Conservation (phyloP, 192 early-diverging fungal genomes). For the Coemansia aciculifera region DNA sequence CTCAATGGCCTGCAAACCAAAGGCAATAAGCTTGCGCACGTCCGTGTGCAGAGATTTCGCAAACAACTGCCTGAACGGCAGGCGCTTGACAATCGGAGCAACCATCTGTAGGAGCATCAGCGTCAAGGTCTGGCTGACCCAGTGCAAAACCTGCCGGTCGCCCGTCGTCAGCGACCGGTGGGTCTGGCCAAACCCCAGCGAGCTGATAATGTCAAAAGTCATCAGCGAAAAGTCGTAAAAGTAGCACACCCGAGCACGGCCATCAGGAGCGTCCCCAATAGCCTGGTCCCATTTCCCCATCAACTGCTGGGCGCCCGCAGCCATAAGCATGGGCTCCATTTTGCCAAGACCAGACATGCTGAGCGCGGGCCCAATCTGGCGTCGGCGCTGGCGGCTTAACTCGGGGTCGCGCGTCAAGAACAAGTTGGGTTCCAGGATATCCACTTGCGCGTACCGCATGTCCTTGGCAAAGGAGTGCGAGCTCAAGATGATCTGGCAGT, state of each 20-base stretch:
- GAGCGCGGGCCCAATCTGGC: constrained; percentile 41
- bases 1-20: constrained; percentile 27
- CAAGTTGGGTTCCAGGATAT: constrained; percentile 37
- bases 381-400: constrained; percentile 26
- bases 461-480: constrained; percentile 48
- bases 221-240: constrained; percentile 34
- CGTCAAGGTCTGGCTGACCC: constrained; percentile 35
- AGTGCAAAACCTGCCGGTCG: constrained; percentile 25
- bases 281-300: constrained; percentile 31
- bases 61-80: constrained; percentile 17
- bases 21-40: constrained; percentile 21
- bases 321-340: constrained; percentile 42
- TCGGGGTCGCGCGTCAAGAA: constrained; percentile 46
- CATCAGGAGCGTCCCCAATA: constrained; percentile 3
- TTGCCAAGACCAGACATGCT: constrained; percentile 14
- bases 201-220: constrained; percentile 45
- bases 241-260: constrained; percentile 21
- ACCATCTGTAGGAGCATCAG: constrained; percentile 31
- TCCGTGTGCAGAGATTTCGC: constrained; percentile 13
- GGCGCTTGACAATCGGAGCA: constrained; percentile 21
- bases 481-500: constrained; percentile 26
- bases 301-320: constrained; percentile 29
- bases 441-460: constrained; percentile 25
- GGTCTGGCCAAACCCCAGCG: constrained; percentile 38
- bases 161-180: constrained; percentile 39